Evolutionary conservation across 139 green algal genomes (phyloP), one percentile per base, ranked within the genome.

Genomic region (Zygnema cylindricum): DNA sequence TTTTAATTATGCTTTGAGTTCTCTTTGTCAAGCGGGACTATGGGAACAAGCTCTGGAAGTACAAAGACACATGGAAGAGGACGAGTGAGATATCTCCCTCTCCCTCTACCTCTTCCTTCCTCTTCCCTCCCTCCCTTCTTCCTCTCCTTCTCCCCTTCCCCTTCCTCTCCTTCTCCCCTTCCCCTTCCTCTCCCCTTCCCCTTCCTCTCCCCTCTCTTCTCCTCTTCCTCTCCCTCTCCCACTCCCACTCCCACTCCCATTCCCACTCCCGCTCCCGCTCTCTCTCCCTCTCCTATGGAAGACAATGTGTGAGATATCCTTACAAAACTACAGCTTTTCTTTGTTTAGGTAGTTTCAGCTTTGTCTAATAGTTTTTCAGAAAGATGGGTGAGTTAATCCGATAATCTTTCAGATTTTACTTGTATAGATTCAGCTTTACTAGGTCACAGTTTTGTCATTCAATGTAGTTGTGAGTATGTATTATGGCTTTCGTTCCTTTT

Each of bases 51-150:
- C 85, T 21, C 32, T 86, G 3, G 2, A 40, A 33, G 55, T 88
- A 21, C 55, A 88, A 69, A 21, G 82, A 22, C 85, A 79, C 43
- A 90, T 90, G 85, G 32, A 88, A 55, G 41, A 43, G 16, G 85
- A 90, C 78, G 85, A 76, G 71, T 79, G 49, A 63, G 49, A 63
- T 7, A 16, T 63, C 49, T 63, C 7, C 49, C 71, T 79, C 36
- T 16, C n/a, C n/a, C n/a, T n/a, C n/a, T n/a, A n/a, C n/a, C n/a
- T n/a, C n/a, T n/a, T n/a, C 57, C 57, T 30, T 73, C 57, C 57
- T 73, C 57, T 30, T 73, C 30, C 57, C 57, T 73, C 30, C 57
- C 57, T 73, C 30, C 57, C 57, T 73, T 73, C 30, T 73, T 73
- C 25, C 57, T 73, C n/a, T n/a, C n/a, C n/a, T n/a, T n/a, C n/a